Evolutionary conservation across 2,329 filamentous ascomycete species (phyloP), one percentile per base, ranked within the genome.

Genomic region (Diaporthe batatas): DNA sequence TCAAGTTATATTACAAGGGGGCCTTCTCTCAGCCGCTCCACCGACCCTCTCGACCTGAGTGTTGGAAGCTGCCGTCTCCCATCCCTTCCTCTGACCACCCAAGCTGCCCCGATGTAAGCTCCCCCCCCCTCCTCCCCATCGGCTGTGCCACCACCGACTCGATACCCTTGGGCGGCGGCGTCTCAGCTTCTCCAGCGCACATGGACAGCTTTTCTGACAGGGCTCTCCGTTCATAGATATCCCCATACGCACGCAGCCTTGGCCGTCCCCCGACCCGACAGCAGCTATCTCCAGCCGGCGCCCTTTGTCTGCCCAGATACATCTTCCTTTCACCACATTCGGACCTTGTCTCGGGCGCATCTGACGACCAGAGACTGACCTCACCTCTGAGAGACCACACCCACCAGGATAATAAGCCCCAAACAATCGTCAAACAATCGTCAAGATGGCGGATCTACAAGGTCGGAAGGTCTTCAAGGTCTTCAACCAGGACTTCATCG

Each of bases 401-500:
- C 67, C 51, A 69, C 32, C 49, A 58, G 32, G 44, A 32, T 6
- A 53, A 32, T 6, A n/a, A 32, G 21, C 51, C 6, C 11, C 18
- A 34, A 23, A 34, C 23, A 59, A 12, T 36, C 65, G 18, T 58
- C 18, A 34, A 23, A 34, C 23, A 59, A 12, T 36, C 65, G 18
- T 58, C 71, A 62, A 62, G 32, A 83, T 83, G 81, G 79, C 79
- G 74, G 81, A 83, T 75, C 77, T 82, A 32, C 80, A 82, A 73
- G 81, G 80, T 62, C 92, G 95, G 85, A 98, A 98, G 89, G 91
- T 96, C 84, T 98, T 98, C 90, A 98, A 97, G 91, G 95, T 99
- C 83, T 99, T 99, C 87, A 98, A 98, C 88, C 96, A 99, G 82
- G 96, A 99, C 87, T 99, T 99, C 82, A 92, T 98, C 79, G 96